Evolutionary conservation across 768 basidiomycete genomes (phyloP).

Genomic region (Lentinus tigrinus): DNA sequence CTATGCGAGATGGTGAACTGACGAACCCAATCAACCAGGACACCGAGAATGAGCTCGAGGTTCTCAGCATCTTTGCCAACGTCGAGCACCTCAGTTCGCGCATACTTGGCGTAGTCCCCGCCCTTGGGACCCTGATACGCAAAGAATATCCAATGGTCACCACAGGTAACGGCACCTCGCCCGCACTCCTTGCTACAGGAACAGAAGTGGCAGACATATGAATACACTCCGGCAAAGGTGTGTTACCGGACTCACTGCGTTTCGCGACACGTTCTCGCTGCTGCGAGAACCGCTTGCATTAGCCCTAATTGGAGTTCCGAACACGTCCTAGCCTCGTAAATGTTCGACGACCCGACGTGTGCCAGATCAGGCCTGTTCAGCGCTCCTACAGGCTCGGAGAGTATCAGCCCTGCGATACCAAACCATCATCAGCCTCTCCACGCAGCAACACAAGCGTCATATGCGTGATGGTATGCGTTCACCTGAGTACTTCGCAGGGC

Average conservation of each 20-base stretch:
- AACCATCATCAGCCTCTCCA: background rate
- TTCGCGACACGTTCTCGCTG: background rate
- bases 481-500: background rate
- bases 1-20: background rate
- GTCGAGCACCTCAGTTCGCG: background rate
- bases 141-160: constrained; percentile 3
- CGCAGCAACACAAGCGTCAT: background rate
- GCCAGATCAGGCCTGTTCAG: background rate
- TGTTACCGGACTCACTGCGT: background rate
- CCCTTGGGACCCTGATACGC: constrained; percentile 3
- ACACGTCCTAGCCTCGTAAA: background rate
- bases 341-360: background rate
- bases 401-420: background rate
- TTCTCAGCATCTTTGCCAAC: background rate
- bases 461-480: background rate
- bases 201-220: background rate
- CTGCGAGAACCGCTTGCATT: background rate
- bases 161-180: background rate
- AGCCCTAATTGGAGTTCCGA: background rate
- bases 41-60: background rate
- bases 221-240: background rate
- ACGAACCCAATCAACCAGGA: background rate
- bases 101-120: constrained; percentile 1
- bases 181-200: background rate
- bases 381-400: constrained; percentile 2